Evolutionary conservation across 169 alveolate species (phyloP).

Genomic region (Toxoplasma gondii): DNA sequence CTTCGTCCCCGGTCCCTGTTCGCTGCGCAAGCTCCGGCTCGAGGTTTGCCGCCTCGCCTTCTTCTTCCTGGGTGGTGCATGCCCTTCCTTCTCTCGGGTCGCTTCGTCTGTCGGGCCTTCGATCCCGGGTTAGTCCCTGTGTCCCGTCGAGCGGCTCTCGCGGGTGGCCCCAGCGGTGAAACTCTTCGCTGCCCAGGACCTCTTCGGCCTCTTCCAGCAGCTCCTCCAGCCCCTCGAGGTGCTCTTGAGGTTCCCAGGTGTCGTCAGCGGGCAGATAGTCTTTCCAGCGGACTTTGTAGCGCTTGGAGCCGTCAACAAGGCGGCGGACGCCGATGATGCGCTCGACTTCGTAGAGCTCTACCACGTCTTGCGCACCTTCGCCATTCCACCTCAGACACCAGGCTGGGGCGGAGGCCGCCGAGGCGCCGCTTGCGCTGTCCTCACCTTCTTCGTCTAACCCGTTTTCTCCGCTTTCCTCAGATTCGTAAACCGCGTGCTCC

Average conservation of each 20-base stretch:
- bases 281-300: constrained; percentile 31
- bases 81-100: neutral
- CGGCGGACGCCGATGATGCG: constrained; percentile 28
- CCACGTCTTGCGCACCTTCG: constrained; percentile 25
- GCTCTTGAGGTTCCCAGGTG: constrained; percentile 44
- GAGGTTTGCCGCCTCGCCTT: neutral
- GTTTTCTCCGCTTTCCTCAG: neutral
- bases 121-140: neutral
- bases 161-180: constrained; percentile 10
- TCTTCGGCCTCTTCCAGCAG: neutral
- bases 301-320: neutral
- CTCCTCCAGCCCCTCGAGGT: constrained; percentile 39
- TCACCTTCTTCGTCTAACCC: neutral
- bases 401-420: neutral
- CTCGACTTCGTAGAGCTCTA: constrained; percentile 39
- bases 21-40: neutral
- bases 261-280: constrained; percentile 32
- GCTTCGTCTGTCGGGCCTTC: neutral
- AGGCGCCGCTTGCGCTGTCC: neutral
- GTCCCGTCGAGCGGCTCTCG: neutral
- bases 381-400: constrained; percentile 26
- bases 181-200: neutral
- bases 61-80: neutral
- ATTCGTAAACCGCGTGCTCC: neutral
- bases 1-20: neutral